These are phyloP conservation scores for Dillenia turbinata DNA, from an alignment of 164 flowering plant genomes.

Conservation along the genomic window DNA sequence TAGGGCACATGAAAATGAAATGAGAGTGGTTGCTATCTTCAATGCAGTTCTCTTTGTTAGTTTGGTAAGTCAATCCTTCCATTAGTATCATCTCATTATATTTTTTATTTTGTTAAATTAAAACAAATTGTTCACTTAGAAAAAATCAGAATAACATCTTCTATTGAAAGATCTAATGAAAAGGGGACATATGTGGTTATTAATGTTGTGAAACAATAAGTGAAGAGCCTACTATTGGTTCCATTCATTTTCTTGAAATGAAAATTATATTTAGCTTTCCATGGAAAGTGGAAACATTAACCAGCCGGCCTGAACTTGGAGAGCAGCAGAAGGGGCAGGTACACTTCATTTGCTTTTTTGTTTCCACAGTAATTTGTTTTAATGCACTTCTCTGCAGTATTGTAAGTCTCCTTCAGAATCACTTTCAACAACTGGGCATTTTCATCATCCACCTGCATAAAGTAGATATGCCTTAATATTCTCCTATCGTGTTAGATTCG, in stretches of 20 bases:
- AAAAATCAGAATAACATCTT: not conserved
- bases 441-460: conserved; percentile 6
- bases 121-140: not conserved
- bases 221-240: too few species aligned
- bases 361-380: conserved; percentile 35
- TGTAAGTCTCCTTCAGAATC: conserved; percentile 10
- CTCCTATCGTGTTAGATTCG: too few species aligned
- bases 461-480: too few species aligned
- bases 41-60: conserved; percentile 69
- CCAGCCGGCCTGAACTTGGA: conserved; percentile 14
- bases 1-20: conserved; percentile 96
- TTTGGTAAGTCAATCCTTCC: conserved; percentile 55
- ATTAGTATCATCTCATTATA: too few species aligned
- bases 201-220: too few species aligned
- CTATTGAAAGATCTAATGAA: too few species aligned
- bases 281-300: conserved; percentile 7
- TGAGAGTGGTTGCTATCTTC: conserved; percentile 91
- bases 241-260: too few species aligned
- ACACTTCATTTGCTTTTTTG: conserved; percentile 22
- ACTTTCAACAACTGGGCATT: not conserved
- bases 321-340: conserved; percentile 25
- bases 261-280: conserved; percentile 20
- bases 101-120: not conserved
- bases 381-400: conserved; percentile 23
- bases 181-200: conserved; percentile 4